Conservation (phyloP, 2,329 filamentous ascomycete genomes). For the Laburnicola sp. region DNA sequence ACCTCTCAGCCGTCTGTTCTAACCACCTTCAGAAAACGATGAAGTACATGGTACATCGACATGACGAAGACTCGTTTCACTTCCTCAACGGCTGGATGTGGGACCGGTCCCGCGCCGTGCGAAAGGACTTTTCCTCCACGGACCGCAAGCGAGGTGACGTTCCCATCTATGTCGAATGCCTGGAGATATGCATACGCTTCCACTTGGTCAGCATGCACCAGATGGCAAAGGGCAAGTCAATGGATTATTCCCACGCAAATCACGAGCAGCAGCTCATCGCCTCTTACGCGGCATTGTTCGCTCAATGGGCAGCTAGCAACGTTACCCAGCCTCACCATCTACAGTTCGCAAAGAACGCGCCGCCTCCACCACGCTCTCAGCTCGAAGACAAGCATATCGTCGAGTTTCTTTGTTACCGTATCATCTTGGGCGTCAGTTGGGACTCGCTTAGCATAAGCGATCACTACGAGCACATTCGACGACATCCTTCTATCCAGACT, state of each 20-base stretch:
- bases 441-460: constrained; percentile 50
- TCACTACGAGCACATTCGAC: constrained; percentile 55
- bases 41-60: constrained; percentile 49
- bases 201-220: constrained; percentile 65
- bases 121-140: constrained; percentile 68
- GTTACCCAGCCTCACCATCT: constrained; percentile 58
- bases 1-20: constrained; percentile 8
- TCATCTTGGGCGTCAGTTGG: constrained; percentile 41
- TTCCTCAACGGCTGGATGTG: constrained; percentile 65
- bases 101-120: constrained; percentile 66
- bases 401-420: constrained; percentile 66
- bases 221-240: constrained; percentile 50
- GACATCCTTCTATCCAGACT: constrained; percentile 58
- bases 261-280: constrained; percentile 67
- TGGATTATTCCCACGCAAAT: constrained; percentile 55
- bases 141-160: constrained; percentile 60
- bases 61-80: constrained; percentile 54
- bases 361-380: not conserved
- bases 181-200: constrained; percentile 66
- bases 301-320: constrained; percentile 45
- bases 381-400: constrained; percentile 27
- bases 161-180: constrained; percentile 60
- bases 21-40: constrained; percentile 43
- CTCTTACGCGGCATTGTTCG: constrained; percentile 63
- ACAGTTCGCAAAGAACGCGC: too few species aligned